These are phyloP conservation scores for Prunus mira DNA, from an alignment of 306 rosid species.

Conservation along the genomic window DNA sequence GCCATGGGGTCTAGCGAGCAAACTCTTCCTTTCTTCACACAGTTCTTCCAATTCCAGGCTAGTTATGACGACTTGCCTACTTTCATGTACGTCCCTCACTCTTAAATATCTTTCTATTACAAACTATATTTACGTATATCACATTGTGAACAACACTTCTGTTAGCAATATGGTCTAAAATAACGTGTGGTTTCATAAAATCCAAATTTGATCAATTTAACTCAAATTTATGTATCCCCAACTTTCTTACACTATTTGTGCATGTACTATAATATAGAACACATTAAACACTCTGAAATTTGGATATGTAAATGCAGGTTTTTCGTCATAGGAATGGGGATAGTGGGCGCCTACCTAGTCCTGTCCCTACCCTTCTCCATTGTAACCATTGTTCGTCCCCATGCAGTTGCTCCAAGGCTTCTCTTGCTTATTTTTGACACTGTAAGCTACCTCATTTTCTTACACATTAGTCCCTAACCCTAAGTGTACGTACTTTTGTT, in stretches of 20 bases:
- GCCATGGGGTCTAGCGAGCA: conserved; percentile 49
- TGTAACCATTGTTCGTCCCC: conserved; percentile 55
- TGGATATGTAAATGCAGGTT: conserved; percentile 42
- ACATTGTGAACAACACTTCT: no score
- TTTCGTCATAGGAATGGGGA: conserved; percentile 58
- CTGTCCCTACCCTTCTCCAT: conserved; percentile 67
- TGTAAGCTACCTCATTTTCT: conserved; percentile 23
- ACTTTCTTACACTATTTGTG: no score
- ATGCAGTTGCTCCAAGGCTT: conserved; percentile 50
- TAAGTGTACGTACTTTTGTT: no score
- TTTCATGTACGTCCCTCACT: conserved; percentile 26
- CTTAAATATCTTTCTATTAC: no score
- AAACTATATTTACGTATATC: no score
- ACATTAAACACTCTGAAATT: no score
- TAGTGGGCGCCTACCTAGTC: conserved; percentile 59
- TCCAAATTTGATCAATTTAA: no score
- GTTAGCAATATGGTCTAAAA: no score
- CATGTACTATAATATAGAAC: no score
- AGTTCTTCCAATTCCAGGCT: conserved; percentile 69
- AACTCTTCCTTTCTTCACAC: conserved; percentile 69
- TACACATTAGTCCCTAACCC: background rate
- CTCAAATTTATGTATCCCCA: no score
- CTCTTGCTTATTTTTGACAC: conserved; percentile 54
- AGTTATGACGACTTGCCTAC: conserved; percentile 53
- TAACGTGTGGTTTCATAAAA: no score